Percentiles rank a stretch among this genome's conserved stretches.
Conservation (phyloP, 768 basidiomycete species). For the Mycena venus region DNA sequence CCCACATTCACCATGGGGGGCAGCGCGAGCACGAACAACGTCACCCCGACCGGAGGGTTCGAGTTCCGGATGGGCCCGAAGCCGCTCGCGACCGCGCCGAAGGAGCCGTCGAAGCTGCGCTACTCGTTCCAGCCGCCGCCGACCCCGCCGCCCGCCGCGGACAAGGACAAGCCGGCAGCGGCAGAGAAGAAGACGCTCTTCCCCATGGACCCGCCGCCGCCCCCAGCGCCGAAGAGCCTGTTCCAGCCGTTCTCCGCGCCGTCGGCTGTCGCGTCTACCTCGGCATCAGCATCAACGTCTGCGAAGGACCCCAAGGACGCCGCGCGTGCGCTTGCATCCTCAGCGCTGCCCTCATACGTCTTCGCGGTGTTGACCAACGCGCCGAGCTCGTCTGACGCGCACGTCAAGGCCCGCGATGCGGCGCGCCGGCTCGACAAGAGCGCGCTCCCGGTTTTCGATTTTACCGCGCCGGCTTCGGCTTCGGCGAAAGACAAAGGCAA, state of each 20-base stretch:
- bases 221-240: conserved; percentile 24
- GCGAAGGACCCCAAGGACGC: conserved; percentile 42
- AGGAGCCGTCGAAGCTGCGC: conserved; percentile 84
- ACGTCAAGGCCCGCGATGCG: conserved; percentile 45
- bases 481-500: conserved; percentile 26
- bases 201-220: conserved; percentile 31
- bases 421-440: conserved; percentile 55
- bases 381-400: conserved; percentile 30
- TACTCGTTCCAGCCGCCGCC: conserved; percentile 54
- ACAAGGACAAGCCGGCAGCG: too few species aligned
- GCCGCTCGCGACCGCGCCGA: conserved; percentile 64
- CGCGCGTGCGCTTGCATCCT: conserved; percentile 43
- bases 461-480: conserved; percentile 34
- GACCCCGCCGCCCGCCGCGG: conserved; percentile 38
- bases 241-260: conserved; percentile 17
- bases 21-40: conserved; percentile 23
- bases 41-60: neutral
- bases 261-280: neutral
- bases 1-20: neutral
- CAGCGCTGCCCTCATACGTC: conserved; percentile 52
- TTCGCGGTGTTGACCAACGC: conserved; percentile 48
- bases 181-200: conserved; percentile 14
- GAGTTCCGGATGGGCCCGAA: conserved; percentile 36
- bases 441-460: conserved; percentile 62
- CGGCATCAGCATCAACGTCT: neutral